Evolutionary conservation across 129 eudicot species (phyloP).

Genomic region (Arctium minus): DNA sequence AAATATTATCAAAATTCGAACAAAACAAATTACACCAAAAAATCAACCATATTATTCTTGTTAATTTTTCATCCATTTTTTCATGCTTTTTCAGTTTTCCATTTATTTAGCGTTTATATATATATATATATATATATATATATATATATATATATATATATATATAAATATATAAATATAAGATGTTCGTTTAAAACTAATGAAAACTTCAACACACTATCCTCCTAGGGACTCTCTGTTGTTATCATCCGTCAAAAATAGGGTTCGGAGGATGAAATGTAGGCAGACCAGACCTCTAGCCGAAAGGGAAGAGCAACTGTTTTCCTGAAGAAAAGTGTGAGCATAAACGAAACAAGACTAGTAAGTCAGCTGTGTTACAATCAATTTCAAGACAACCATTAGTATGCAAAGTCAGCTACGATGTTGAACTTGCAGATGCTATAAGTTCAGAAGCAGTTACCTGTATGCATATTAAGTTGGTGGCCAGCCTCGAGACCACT

Average conservation of each 20-base stretch:
- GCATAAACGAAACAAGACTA: neutral
- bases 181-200: neutral
- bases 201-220: neutral
- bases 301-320: too few species aligned
- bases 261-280: too few species aligned
- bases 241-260: neutral
- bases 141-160: too few species aligned
- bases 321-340: too few species aligned
- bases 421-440: neutral
- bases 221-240: neutral
- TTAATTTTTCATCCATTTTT: too few species aligned
- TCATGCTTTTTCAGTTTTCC: too few species aligned
- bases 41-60: too few species aligned
- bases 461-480: neutral
- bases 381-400: neutral
- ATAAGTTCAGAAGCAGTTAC: neutral
- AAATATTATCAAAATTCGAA: too few species aligned
- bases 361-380: neutral
- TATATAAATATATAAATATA: neutral
- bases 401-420: neutral
- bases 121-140: too few species aligned
- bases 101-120: too few species aligned
- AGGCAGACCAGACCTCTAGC: too few species aligned
- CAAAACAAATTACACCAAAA: too few species aligned
- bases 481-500: neutral